Evolutionary conservation across 2,329 filamentous ascomycete species (phyloP).

Genomic region (Microsporum audouinii): DNA sequence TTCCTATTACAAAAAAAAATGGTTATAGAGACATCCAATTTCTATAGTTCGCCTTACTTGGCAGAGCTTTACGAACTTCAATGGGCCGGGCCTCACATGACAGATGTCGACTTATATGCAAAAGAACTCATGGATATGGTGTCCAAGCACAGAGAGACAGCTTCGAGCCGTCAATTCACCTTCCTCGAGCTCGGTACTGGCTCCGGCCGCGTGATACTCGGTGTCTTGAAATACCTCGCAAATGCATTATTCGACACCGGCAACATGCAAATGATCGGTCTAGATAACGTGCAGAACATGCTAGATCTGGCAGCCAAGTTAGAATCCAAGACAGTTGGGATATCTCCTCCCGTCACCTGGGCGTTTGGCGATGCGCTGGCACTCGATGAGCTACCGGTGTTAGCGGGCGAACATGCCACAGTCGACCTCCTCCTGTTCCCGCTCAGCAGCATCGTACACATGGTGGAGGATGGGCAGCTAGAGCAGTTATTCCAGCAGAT

Average conservation of each 20-base stretch:
- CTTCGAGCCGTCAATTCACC: background rate
- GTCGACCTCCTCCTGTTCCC: background rate
- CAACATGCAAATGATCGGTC: background rate
- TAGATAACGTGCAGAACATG: background rate
- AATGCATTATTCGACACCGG: background rate
- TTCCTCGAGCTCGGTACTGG: background rate
- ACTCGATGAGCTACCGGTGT: background rate
- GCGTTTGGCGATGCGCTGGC: background rate
- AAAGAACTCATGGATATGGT: background rate
- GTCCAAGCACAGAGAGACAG: background rate
- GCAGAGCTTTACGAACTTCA: background rate
- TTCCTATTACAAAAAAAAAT: background rate
- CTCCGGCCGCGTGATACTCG: background rate
- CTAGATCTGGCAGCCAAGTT: background rate
- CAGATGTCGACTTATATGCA: background rate
- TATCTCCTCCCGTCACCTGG: background rate
- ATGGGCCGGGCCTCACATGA: background rate
- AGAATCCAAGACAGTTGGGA: background rate
- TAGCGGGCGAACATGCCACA: background rate
- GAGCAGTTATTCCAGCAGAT: background rate
- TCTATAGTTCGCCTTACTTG: background rate
- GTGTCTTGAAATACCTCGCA: background rate
- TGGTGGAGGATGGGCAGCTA: background rate
- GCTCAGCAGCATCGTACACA: background rate
- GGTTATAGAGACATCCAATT: background rate